Conservation (phyloP, 2,329 filamentous ascomycete species). For the Juglanconis sp. region DNA sequence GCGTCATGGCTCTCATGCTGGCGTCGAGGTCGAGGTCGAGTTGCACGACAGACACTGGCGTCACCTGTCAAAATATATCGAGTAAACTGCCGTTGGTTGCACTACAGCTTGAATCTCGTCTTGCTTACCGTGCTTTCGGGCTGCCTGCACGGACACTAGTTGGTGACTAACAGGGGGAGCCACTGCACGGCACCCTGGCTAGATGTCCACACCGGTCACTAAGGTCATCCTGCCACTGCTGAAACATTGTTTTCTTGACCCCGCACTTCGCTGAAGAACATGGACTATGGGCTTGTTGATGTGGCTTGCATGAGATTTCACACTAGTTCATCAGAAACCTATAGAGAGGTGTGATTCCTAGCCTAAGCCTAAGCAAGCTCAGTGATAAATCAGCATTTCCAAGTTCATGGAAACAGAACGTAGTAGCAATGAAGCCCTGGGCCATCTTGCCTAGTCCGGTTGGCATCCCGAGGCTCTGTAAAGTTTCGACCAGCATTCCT, state of each 20-base stretch:
- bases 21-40: neutral
- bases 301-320: too few relatives aligned
- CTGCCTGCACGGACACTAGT: constrained; percentile 3
- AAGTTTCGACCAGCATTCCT: too few relatives aligned
- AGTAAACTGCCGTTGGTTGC: neutral
- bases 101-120: neutral
- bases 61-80: neutral
- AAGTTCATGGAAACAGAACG: too few relatives aligned
- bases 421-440: too few relatives aligned
- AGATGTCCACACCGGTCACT: neutral
- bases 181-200: neutral
- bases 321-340: too few relatives aligned
- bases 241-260: constrained; percentile 7
- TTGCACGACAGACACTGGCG: neutral
- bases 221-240: neutral
- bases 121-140: neutral
- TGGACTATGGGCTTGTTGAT: neutral
- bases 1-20: neutral
- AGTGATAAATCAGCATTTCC: too few relatives aligned
- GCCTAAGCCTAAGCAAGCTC: too few relatives aligned
- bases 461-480: too few relatives aligned
- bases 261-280: constrained; percentile 1
- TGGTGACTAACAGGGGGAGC: constrained; percentile 1
- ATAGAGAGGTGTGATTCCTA: too few relatives aligned
- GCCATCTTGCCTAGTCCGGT: too few relatives aligned